A percentile compares a stretch with the other conserved stretches of the same genome.
These are phyloP conservation scores for Entomortierella beljakovae DNA, from an alignment of 192 early-diverging fungal species.

Conservation along the genomic window DNA sequence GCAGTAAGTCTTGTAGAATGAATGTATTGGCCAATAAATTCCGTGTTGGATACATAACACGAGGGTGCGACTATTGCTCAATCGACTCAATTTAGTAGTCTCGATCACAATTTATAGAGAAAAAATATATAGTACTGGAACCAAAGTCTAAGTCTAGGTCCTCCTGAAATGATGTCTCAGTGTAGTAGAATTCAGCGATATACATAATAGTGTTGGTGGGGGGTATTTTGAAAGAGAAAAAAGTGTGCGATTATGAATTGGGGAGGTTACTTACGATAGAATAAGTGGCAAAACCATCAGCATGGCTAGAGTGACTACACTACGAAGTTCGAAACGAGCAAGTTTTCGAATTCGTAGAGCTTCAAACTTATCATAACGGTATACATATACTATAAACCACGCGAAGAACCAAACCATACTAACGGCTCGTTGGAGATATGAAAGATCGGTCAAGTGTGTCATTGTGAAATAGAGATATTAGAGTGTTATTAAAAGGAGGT, in stretches of 20 bases:
- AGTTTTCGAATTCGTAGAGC: constrained; percentile 28
- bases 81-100: not conserved
- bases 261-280: constrained; percentile 30
- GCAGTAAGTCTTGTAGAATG: too few relatives aligned
- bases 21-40: too few relatives aligned
- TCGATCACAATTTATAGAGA: not conserved
- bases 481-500: not conserved
- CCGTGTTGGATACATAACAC: too few relatives aligned
- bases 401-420: constrained; percentile 31
- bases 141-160: not conserved
- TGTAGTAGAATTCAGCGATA: too few relatives aligned
- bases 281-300: constrained; percentile 24
- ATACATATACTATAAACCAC: constrained; percentile 46
- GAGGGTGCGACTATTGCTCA: too few relatives aligned
- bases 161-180: too few relatives aligned
- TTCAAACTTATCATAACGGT: constrained; percentile 38
- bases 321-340: constrained; percentile 31
- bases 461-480: constrained; percentile 2
- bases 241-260: not conserved
- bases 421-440: constrained; percentile 37
- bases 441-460: constrained; percentile 43
- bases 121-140: not conserved
- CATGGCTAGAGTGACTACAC: constrained; percentile 27
- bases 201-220: not conserved
- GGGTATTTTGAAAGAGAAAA: not conserved